phyloP scores from a whole-genome alignment of 2,329 filamentous ascomycete genomes.

The Colletotrichum sp. region DNA sequence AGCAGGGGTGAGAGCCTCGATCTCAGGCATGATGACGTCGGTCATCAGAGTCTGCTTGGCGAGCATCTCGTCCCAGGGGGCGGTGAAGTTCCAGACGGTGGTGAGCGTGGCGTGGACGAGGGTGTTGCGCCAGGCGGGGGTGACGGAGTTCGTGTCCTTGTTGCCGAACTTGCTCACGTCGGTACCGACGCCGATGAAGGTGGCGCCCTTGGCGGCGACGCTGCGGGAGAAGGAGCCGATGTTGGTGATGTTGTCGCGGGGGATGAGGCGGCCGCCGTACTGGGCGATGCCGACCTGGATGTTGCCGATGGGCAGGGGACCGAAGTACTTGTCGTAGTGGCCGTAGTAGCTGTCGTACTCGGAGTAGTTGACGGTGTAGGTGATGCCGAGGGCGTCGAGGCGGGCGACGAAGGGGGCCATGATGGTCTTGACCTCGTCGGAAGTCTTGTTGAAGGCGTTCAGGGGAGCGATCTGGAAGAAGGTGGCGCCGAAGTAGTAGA shows the following conservation, averaged over 20 bases:
- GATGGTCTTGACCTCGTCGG: conserved; percentile 43
- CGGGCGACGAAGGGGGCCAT: conserved; percentile 47
- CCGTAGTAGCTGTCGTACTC: conserved; percentile 37
- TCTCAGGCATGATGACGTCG: conserved; percentile 17
- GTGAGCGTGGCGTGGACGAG: conserved; percentile 33
- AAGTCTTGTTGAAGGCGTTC: conserved; percentile 51
- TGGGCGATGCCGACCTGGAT: conserved; percentile 50
- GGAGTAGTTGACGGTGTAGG: conserved; percentile 25
- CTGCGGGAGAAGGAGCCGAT: conserved; percentile 20
- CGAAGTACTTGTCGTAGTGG: conserved; percentile 45
- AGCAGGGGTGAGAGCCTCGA: conserved; percentile 35
- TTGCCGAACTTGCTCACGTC: conserved; percentile 29
- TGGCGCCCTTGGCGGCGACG: conserved; percentile 23
- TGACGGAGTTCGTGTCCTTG: conserved; percentile 36
- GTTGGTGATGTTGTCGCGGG: conserved; percentile 22
- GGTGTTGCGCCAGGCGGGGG: conserved; percentile 47
- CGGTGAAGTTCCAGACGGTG: conserved; percentile 31
- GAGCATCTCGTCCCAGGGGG: conserved; percentile 31
- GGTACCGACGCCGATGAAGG: conserved; percentile 31
- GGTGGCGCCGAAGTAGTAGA: conserved; percentile 51
- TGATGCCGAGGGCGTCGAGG: conserved; percentile 40
- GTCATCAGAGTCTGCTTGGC: conserved; percentile 30
- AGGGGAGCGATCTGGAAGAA: conserved; percentile 53
- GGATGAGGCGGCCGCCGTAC: conserved; percentile 28
- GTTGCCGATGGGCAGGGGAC: conserved; percentile 42